Evolutionary conservation across 495 filamentous ascomycete genomes (phyloP).

Genomic region (Trichocladium uniseriatum): DNA sequence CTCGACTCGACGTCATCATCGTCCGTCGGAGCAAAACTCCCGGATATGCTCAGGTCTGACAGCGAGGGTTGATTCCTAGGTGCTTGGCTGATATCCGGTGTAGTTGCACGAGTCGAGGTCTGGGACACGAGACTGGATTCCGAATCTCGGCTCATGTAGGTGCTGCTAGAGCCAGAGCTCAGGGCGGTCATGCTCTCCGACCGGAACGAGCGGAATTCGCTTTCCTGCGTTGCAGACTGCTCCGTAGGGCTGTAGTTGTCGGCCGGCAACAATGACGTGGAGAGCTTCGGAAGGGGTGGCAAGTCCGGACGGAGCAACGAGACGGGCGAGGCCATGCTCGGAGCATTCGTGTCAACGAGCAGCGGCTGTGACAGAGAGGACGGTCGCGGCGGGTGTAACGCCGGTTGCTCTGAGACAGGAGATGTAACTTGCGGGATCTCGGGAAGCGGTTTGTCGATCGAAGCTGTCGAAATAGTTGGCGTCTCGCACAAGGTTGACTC

Average conservation of each 20-base stretch:
- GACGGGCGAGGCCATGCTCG: conserved; percentile 31
- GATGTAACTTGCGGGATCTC: conserved; percentile 29
- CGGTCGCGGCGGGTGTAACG: conserved; percentile 24
- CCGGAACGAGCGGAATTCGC: conserved; percentile 41
- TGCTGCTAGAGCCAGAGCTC: conserved; percentile 54
- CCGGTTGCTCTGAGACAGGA: conserved; percentile 18
- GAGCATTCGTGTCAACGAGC: conserved; percentile 23
- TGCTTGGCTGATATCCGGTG: conserved; percentile 54
- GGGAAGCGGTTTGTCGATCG: conserved; percentile 36
- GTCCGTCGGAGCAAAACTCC: conserved; percentile 56
- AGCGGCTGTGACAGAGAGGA: conserved; percentile 34
- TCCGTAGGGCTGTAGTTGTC: conserved; percentile 42
- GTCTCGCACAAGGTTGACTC: conserved; percentile 29
- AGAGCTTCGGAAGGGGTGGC: conserved; percentile 41
- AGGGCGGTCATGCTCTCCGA: conserved; percentile 43
- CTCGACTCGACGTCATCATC: conserved; percentile 75
- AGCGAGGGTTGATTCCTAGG: conserved; percentile 41
- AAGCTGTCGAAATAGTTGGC: conserved; percentile 19
- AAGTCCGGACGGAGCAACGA: conserved; percentile 33
- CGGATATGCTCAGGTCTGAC: conserved; percentile 49
- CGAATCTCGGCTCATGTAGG: conserved; percentile 70
- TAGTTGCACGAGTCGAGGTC: conserved; percentile 82
- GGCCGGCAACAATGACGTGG: conserved; percentile 33
- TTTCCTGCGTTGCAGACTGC: conserved; percentile 31
- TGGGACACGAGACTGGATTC: conserved; percentile 73